A percentile compares a stretch with the other conserved stretches of the same genome.
Evolutionary conservation across 495 filamentous ascomycete genomes (phyloP).

Genomic region (Aspergillus incahuasiensis): DNA sequence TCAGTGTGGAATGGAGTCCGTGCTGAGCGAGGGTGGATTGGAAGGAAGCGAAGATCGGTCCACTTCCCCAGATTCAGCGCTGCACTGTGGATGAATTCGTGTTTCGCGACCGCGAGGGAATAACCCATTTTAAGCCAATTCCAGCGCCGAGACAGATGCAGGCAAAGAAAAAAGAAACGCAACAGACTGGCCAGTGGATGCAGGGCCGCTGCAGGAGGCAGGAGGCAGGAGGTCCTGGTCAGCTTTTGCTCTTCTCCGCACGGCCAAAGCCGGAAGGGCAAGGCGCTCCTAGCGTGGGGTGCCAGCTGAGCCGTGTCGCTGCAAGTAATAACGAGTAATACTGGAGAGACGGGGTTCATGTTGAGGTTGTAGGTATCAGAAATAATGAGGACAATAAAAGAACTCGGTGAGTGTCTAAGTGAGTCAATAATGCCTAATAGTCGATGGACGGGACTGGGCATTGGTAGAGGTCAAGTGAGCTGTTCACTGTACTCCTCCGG

Average conservation of each 20-base stretch:
- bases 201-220: constrained; percentile 11
- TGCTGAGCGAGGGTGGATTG: not conserved
- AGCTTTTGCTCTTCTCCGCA: constrained; percentile 14
- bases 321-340: constrained; percentile 20
- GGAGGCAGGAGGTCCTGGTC: constrained; percentile 8
- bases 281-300: constrained; percentile 20
- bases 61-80: constrained; percentile 42
- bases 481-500: not conserved
- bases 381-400: not conserved
- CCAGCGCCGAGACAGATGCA: not conserved
- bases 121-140: not conserved
- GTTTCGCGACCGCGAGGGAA: not conserved
- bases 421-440: not conserved
- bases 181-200: not conserved
- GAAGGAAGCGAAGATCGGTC: constrained; percentile 31
- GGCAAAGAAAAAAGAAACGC: not conserved
- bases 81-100: not conserved
- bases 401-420: not conserved
- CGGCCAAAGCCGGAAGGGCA: constrained; percentile 9
- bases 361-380: not conserved
- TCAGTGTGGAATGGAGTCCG: not conserved
- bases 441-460: not conserved
- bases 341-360: too few species aligned
- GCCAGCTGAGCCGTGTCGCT: constrained; percentile 25
- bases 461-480: not conserved